Evolutionary conservation across 805 yeast genomes (phyloP).

Genomic region (Danielia reshetovae): DNA sequence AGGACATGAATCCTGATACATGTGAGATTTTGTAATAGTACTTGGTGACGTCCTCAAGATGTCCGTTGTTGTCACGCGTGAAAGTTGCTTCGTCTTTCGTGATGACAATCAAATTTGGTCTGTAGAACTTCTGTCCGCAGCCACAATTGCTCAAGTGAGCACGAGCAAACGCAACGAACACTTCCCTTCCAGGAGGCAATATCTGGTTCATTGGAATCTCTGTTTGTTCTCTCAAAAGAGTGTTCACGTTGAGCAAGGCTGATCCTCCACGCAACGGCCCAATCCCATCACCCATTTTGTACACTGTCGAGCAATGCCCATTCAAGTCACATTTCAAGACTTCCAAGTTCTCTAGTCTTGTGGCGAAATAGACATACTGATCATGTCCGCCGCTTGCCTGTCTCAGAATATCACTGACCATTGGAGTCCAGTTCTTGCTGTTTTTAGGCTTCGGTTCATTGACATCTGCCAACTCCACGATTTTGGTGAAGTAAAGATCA

Average conservation of each 20-base stretch:
- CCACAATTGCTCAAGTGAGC: conserved; percentile 42
- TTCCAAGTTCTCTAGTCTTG: conserved; percentile 31
- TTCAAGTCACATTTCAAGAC: conserved; percentile 27
- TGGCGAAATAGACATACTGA: conserved; percentile 25
- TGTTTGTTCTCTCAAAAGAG: not conserved
- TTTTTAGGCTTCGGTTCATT: not conserved
- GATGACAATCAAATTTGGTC: conserved; percentile 41
- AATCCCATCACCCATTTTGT: conserved; percentile 6
- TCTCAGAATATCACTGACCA: conserved; percentile 27
- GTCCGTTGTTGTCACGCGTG: not conserved
- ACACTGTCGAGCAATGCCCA: conserved; percentile 19
- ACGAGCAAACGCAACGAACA: conserved; percentile 47
- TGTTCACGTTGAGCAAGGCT: conserved; percentile 12
- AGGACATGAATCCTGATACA: conserved; percentile 2
- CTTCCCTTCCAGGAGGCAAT: conserved; percentile 28
- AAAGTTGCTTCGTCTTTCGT: conserved; percentile 23
- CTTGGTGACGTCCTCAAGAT: not conserved
- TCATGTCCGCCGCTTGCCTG: conserved; percentile 19
- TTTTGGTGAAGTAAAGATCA: not conserved
- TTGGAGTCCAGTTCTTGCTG: conserved; percentile 39
- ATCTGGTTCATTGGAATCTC: conserved; percentile 1
- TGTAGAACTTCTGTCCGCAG: conserved; percentile 40
- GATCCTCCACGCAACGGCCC: conserved; percentile 26
- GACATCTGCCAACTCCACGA: conserved; percentile 10
- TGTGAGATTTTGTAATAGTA: conserved; percentile 24